Conservation (phyloP, 257 asterid species). For the Solanum tarapatanum region DNA sequence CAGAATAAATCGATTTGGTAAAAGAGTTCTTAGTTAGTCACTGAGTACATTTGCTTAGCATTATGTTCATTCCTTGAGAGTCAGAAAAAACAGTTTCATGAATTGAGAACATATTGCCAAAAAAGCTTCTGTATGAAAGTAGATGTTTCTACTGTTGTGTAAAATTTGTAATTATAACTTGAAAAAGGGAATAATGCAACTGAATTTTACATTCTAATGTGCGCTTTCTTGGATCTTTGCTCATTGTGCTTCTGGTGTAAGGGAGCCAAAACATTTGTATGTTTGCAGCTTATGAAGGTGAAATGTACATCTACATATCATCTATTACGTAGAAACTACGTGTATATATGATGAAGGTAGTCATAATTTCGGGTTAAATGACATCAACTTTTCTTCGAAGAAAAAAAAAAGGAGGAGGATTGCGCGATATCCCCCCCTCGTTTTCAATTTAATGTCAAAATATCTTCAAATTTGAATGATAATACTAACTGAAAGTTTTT, state of each 20-base stretch:
- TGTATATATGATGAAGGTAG: neutral
- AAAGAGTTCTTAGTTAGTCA: neutral
- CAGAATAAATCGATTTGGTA: constrained; percentile 6
- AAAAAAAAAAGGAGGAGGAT: no score
- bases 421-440: neutral
- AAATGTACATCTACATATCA: no score
- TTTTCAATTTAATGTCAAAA: neutral
- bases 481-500: neutral
- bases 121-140: neutral
- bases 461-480: neutral
- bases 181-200: neutral
- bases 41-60: neutral
- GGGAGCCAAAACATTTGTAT: neutral
- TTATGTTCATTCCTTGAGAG: neutral
- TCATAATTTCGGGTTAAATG: neutral
- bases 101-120: neutral
- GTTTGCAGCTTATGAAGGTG: neutral
- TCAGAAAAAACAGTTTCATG: neutral
- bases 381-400: no score
- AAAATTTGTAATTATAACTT: neutral
- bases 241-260: neutral
- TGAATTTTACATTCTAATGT: neutral
- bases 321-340: no score
- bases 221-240: neutral
- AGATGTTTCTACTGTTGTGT: neutral